Evolutionary conservation across 768 basidiomycete genomes (phyloP), one percentile per base, ranked within the genome.

Genomic region (Mycena olivaceomarginata): DNA sequence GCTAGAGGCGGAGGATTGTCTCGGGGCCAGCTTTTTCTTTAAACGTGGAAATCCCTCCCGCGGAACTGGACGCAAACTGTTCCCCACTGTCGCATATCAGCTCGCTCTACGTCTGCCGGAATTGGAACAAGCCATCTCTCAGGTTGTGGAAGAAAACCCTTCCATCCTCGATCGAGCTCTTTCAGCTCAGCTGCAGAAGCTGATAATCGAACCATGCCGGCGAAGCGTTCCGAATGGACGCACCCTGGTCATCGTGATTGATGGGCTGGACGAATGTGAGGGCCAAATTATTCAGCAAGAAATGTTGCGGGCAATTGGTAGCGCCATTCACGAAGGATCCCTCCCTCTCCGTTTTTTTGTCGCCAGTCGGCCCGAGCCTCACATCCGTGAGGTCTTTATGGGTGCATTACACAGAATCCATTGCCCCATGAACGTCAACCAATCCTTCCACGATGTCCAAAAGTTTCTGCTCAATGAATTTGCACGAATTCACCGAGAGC

Each of bases 341-440:
- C 16, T 22, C 43, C 62, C n/a, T 1, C 48, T 72, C 11, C 71
- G 71, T 4, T 53, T 72, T 8, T 39, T 63, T n/a, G 13, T 63
- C 13, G 59, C 70, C 16, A 70, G 70, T 37, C 51, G 71, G 25
- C 71, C 62, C 12, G 71, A 72, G 16, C 13, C 71, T 10, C 71
- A 72, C 13, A 72, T 72, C 20, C 37, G 25, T 3, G 51, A 72
- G 15, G 22, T 12, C 1, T 65, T 60, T 10, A 56, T 1, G 22
- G 31, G 41, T 10, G 10, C 40, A 10, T 7, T 25, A 10, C 8
- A 48, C 10, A 16, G 16, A n/a, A 20, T 13, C 9, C 62, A 37
- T 41, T 40, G 46, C 1, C 2, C 18, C 18, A 1, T 41, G 20
- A 64, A 46, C 41, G 40, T 72, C 18, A 31, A 48, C 11, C 62